phyloP scores from a whole-genome alignment of 176 grass and related monocot genomes.

The Carex parvula region DNA sequence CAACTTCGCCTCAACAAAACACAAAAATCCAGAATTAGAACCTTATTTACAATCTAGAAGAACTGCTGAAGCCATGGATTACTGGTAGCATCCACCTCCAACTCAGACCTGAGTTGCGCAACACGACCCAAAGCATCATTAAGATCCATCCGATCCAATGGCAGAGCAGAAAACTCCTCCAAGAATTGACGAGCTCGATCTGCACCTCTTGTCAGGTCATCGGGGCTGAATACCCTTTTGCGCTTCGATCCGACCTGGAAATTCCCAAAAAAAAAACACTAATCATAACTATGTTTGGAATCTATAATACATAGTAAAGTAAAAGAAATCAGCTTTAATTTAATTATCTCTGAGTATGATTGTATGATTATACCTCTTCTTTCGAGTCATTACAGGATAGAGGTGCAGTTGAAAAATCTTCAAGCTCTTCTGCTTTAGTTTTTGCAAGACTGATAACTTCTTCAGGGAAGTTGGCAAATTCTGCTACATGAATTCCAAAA shows the following conservation, averaged over 20 bases:
- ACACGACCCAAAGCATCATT: conserved; percentile 40
- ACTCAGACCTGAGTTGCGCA: conserved; percentile 44
- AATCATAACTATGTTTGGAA: neutral
- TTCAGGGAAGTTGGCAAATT: conserved; percentile 97
- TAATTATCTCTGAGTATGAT: neutral
- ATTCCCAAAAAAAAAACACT: neutral
- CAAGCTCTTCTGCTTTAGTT: conserved; percentile 92
- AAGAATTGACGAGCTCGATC: conserved; percentile 61
- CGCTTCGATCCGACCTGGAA: conserved; percentile 70
- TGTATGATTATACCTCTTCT: conserved; percentile 57
- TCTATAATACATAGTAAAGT: neutral
- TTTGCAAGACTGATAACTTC: conserved; percentile 74
- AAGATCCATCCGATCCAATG: conserved; percentile 57
- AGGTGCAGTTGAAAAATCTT: conserved; percentile 74
- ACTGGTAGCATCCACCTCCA: conserved; percentile 57
- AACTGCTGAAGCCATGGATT: conserved; percentile 94
- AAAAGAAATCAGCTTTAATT: neutral
- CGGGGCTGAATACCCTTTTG: conserved; percentile 57
- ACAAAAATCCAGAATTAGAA: conserved; percentile 5
- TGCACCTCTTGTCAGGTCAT: conserved; percentile 71
- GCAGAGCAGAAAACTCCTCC: conserved; percentile 56
- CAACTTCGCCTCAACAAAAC: neutral
- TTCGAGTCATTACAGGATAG: conserved; percentile 33
- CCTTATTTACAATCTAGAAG: conserved; percentile 37
- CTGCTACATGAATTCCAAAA: conserved; percentile 97